Conservation (phyloP, 164 flowering plant species). For the Magnolia officinalis region DNA sequence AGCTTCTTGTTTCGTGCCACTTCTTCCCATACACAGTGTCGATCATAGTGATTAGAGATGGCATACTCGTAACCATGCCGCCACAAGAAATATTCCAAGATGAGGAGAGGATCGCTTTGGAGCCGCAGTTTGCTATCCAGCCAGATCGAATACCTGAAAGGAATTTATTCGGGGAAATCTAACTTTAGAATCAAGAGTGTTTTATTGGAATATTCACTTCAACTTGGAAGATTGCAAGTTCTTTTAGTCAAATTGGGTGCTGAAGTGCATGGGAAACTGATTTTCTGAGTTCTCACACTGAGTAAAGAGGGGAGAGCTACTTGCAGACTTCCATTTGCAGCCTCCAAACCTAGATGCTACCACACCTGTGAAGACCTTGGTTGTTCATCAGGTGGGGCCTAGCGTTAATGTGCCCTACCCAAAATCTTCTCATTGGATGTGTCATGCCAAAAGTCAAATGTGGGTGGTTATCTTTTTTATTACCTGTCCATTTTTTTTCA, state of each 20-base stretch:
- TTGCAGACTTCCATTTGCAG: too few relatives aligned
- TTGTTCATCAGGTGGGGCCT: neutral
- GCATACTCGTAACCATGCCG: constrained; percentile 84
- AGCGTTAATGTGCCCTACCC: neutral
- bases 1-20: constrained; percentile 87
- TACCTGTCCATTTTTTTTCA: neutral
- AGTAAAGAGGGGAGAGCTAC: too few relatives aligned
- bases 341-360: neutral
- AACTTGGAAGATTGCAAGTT: too few relatives aligned
- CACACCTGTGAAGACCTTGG: neutral
- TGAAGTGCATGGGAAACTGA: too few relatives aligned
- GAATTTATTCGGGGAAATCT: too few relatives aligned
- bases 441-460: neutral
- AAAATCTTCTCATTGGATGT: neutral
- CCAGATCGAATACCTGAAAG: constrained; percentile 94
- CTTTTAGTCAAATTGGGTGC: too few relatives aligned
- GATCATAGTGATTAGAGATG: constrained; percentile 93
- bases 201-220: too few relatives aligned
- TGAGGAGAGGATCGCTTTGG: constrained; percentile 78
- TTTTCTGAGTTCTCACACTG: too few relatives aligned
- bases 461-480: neutral
- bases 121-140: constrained; percentile 95
- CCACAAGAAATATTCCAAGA: constrained; percentile 90
- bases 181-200: neutral
- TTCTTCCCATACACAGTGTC: constrained; percentile 98